These are phyloP conservation scores for Botrytis paeoniae DNA, from an alignment of 2,329 filamentous ascomycete genomes.

Conservation along the genomic window DNA sequence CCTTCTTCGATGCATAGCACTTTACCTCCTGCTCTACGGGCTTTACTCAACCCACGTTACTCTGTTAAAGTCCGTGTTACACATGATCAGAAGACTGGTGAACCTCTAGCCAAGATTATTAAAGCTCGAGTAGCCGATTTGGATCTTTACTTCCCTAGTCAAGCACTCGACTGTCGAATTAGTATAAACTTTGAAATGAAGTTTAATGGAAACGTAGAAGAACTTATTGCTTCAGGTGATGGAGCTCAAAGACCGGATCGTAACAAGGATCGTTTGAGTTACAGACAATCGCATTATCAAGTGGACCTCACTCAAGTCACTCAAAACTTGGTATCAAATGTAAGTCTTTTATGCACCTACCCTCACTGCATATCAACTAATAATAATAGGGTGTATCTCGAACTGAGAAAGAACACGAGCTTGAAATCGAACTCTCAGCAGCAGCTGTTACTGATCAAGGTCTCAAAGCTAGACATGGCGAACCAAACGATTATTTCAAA, in stretches of 20 bases:
- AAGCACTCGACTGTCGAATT: constrained; percentile 83
- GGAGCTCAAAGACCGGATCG: constrained; percentile 52
- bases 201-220: constrained; percentile 66
- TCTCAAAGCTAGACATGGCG: constrained; percentile 48
- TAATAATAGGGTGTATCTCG: constrained; percentile 28
- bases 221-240: constrained; percentile 45
- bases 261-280: constrained; percentile 87
- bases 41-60: constrained; percentile 57
- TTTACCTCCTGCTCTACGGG: constrained; percentile 62
- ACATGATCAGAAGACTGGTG: constrained; percentile 67
- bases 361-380: constrained; percentile 5
- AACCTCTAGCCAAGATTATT: constrained; percentile 78
- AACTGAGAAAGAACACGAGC: constrained; percentile 68
- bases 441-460: constrained; percentile 64
- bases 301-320: constrained; percentile 92
- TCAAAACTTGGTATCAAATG: constrained; percentile 60
- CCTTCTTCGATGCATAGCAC: constrained; percentile 55
- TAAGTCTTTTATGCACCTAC: constrained; percentile 27
- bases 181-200: constrained; percentile 94
- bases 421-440: constrained; percentile 74
- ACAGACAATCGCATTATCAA: constrained; percentile 82
- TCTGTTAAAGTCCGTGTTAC: constrained; percentile 68
- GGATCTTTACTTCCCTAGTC: constrained; percentile 77
- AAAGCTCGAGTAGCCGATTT: constrained; percentile 86
- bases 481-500: constrained; percentile 59